Evolutionary conservation across 2,329 filamentous ascomycete genomes (phyloP).

Genomic region (Alternaria metachromatica): DNA sequence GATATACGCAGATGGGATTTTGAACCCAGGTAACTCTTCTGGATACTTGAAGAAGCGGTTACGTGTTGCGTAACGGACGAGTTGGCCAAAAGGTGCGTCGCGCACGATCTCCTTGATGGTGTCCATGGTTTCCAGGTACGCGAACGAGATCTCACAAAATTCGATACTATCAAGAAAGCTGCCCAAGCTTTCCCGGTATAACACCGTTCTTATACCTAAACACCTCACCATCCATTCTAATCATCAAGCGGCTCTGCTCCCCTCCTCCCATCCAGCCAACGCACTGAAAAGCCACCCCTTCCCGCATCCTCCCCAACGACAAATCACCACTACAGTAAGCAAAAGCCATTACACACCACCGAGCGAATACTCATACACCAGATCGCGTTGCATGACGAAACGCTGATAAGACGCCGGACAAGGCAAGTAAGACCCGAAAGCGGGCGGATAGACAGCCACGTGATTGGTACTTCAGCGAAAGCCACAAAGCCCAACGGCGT

Average conservation of each 20-base stretch:
- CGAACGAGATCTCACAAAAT: not conserved
- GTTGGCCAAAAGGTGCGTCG: conserved; percentile 65
- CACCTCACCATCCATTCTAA: not conserved
- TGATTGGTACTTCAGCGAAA: not conserved
- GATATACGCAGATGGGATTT: conserved; percentile 55
- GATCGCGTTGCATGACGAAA: not conserved
- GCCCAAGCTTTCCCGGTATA: not conserved
- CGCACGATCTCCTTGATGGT: conserved; percentile 48
- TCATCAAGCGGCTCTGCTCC: not conserved
- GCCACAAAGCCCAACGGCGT: not conserved
- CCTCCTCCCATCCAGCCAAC: not conserved
- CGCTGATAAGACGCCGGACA: not conserved
- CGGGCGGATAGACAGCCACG: not conserved
- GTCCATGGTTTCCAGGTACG: not conserved
- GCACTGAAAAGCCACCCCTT: not conserved
- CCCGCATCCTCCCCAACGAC: not conserved
- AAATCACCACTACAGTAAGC: not conserved
- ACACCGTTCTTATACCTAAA: not conserved
- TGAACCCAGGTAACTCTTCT: conserved; percentile 64
- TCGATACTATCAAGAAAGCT: too few relatives aligned
- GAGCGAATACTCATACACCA: not conserved
- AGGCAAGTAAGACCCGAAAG: not conserved
- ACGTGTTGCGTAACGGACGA: conserved; percentile 62
- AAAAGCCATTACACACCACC: not conserved
- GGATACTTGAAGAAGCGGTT: conserved; percentile 65